A percentile compares a stretch with the other conserved stretches of the same genome.
Evolutionary conservation across 306 rosid genomes (phyloP).

Genomic region (Vigna mungo): DNA sequence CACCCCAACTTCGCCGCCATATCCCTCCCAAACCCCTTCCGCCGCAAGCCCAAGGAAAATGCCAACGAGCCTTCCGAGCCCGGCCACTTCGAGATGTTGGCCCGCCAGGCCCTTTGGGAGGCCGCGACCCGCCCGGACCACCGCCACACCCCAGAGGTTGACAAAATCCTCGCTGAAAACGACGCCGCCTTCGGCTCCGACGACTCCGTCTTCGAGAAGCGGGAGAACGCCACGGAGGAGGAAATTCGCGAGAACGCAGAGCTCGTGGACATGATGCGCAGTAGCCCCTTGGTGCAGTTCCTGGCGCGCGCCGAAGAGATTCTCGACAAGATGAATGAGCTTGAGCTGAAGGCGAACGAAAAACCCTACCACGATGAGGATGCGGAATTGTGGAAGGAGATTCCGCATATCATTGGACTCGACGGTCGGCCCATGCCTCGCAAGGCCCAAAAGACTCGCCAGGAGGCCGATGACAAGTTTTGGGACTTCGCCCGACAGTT

Average conservation of each 20-base stretch:
- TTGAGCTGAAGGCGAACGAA: slow-evolving; percentile 71
- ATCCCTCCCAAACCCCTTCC: slow-evolving; percentile 53
- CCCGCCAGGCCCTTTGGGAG: slow-evolving; percentile 74
- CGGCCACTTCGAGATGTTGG: slow-evolving; percentile 59
- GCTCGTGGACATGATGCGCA: slow-evolving; percentile 49
- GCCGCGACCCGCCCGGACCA: slow-evolving; percentile 66
- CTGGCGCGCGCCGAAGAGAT: slow-evolving; percentile 66
- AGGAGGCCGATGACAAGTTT: slow-evolving; percentile 65
- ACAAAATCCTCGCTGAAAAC: slow-evolving; percentile 53
- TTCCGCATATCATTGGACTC: slow-evolving; percentile 74
- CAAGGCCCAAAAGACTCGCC: slow-evolving; percentile 58
- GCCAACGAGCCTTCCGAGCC: slow-evolving; percentile 54
- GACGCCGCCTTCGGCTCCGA: neutral
- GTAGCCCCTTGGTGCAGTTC: slow-evolving; percentile 67
- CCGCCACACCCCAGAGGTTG: slow-evolving; percentile 81
- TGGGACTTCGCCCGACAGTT: slow-evolving; percentile 94
- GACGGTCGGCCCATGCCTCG: slow-evolving; percentile 95
- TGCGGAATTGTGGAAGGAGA: slow-evolving; percentile 63
- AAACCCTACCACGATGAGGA: slow-evolving; percentile 69
- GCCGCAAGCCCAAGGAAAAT: slow-evolving; percentile 44
- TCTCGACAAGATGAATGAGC: slow-evolving; percentile 60
- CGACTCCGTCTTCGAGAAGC: slow-evolving; percentile 57
- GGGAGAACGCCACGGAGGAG: slow-evolving; percentile 56
- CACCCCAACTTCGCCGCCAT: slow-evolving; percentile 68
- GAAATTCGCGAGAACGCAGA: slow-evolving; percentile 60